phyloP scores from a whole-genome alignment of 345 rosid species.

The Geranium brycei region DNA sequence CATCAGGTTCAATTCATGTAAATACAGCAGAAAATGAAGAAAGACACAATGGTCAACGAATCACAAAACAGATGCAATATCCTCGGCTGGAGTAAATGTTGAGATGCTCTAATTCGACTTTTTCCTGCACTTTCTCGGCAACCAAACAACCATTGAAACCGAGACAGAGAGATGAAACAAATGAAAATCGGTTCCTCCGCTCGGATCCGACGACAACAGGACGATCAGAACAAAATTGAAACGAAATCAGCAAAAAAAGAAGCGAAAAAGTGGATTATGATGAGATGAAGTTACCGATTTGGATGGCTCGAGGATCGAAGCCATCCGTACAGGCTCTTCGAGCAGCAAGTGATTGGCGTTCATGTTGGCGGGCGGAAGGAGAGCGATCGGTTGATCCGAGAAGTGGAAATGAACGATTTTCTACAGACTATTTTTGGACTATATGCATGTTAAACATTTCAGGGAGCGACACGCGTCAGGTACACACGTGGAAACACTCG shows the following conservation, averaged over 20 bases:
- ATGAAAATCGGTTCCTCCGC: too few species aligned
- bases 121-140: slow-evolving; percentile 8
- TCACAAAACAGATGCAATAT: too few species aligned
- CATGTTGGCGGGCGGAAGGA: slow-evolving; percentile 16
- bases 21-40: too few species aligned
- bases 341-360: slow-evolving; percentile 32
- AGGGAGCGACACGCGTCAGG: too few species aligned
- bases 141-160: slow-evolving; percentile 2
- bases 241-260: not conserved
- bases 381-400: not conserved
- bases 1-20: too few species aligned
- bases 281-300: slow-evolving; percentile 25
- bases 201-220: too few species aligned
- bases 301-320: slow-evolving; percentile 58
- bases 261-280: not conserved
- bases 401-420: not conserved
- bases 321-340: slow-evolving; percentile 53
- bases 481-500: too few species aligned
- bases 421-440: not conserved
- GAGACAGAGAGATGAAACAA: not conserved
- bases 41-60: too few species aligned
- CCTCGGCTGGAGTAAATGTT: too few species aligned
- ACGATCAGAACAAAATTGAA: not conserved
- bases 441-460: too few species aligned
- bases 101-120: too few species aligned